Conservation (phyloP, 129 eudicot genomes). For the sunflower (Helianthus annuus) region DNA sequence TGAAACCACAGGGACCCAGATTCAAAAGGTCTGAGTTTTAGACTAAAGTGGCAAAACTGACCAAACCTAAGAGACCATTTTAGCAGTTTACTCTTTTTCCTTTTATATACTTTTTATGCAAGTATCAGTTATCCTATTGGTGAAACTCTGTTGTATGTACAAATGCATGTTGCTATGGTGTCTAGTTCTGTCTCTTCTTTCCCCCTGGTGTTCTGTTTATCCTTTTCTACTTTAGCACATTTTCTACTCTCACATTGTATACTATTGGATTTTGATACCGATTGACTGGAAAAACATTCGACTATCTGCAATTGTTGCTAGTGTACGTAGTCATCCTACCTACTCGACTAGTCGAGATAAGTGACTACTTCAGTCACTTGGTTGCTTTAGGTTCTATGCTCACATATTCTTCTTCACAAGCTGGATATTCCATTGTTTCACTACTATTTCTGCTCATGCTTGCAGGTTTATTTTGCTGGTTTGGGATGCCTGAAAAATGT, state of each 20-base stretch:
- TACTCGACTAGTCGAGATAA: not conserved
- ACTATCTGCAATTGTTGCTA: constrained; percentile 18
- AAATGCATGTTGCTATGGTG: constrained; percentile 1
- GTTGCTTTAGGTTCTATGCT: constrained; percentile 25
- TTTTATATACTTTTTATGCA: constrained; percentile 1
- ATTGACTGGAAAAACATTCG: constrained; percentile 1
- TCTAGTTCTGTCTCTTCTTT: not conserved
- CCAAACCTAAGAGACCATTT: too few relatives aligned
- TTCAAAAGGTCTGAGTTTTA: too few relatives aligned
- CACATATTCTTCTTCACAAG: not conserved
- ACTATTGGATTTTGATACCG: constrained; percentile 8
- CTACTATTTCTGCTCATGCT: constrained; percentile 25
- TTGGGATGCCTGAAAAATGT: constrained; percentile 92
- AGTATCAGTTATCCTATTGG: constrained; percentile 2
- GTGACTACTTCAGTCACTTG: constrained; percentile 5
- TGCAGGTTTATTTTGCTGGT: constrained; percentile 98
- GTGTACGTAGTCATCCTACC: constrained; percentile 16
- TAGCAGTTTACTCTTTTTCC: too few relatives aligned
- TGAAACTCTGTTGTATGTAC: constrained; percentile 1
- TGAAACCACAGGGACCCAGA: too few relatives aligned
- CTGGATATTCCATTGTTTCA: constrained; percentile 5
- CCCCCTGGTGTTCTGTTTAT: constrained; percentile 13
- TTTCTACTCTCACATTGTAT: constrained; percentile 3
- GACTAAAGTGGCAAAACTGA: too few relatives aligned
- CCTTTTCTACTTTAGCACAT: not conserved